phyloP scores from a whole-genome alignment of 768 basidiomycete species.

The Pleurotus giganteus region DNA sequence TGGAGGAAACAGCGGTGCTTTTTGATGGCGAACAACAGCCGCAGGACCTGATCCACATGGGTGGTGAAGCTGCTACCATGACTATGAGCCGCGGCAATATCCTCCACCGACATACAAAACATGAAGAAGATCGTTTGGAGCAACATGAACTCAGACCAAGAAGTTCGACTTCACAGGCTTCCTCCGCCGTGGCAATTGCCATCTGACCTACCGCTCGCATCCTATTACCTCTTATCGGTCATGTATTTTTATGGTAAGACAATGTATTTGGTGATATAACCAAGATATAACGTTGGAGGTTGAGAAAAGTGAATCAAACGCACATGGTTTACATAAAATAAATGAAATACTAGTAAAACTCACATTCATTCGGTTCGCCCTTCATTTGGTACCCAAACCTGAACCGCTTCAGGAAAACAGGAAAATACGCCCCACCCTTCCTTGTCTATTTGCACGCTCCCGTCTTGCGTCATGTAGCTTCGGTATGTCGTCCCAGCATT shows the following conservation, averaged over 20 bases:
- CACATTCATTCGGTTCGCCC: not conserved
- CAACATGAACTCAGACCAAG: conserved; percentile 5
- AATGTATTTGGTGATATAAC: not conserved
- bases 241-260: conserved; percentile 7
- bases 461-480: conserved; percentile 47
- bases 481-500: conserved; percentile 39
- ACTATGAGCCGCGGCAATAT: conserved; percentile 27
- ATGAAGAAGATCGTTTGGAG: conserved; percentile 4
- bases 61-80: conserved; percentile 46
- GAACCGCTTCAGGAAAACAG: conserved; percentile 51
- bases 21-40: conserved; percentile 62
- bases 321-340: not conserved
- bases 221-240: not conserved
- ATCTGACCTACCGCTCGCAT: not conserved
- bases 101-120: conserved; percentile 7
- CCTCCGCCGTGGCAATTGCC: not conserved
- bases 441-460: conserved; percentile 40
- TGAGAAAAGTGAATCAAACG: not conserved
- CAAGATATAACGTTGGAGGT: not conserved
- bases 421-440: conserved; percentile 70
- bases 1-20: conserved; percentile 72
- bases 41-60: conserved; percentile 42
- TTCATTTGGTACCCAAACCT: conserved; percentile 55
- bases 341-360: not conserved
- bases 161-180: conserved; percentile 1